Conservation (phyloP, 331 rosid species). For the Acacia pycnantha region DNA sequence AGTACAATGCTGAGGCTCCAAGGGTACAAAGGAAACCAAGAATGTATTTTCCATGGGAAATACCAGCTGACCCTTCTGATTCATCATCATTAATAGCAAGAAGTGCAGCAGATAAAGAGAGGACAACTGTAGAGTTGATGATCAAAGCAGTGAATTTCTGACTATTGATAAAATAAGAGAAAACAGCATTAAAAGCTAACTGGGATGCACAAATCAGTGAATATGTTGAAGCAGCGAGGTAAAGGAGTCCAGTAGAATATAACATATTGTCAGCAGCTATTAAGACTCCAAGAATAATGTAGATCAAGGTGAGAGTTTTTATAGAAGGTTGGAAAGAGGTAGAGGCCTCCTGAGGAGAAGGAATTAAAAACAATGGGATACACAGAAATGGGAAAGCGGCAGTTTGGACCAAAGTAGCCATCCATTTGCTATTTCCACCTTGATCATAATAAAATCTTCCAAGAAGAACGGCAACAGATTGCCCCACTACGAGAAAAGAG, state of each 20-base stretch:
- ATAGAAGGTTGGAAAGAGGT: constrained; percentile 30
- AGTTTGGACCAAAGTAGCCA: constrained; percentile 53
- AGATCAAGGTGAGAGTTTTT: constrained; percentile 22
- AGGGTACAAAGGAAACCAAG: constrained; percentile 52
- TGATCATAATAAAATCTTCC: constrained; percentile 50
- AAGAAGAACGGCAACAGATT: constrained; percentile 43
- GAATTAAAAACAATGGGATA: constrained; percentile 36
- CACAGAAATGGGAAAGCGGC: constrained; percentile 38
- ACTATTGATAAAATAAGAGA: constrained; percentile 53
- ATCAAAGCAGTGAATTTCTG: constrained; percentile 52
- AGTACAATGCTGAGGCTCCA: constrained; percentile 55
- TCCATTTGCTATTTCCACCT: constrained; percentile 56
- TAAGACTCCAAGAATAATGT: constrained; percentile 36
- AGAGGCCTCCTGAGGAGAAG: constrained; percentile 33
- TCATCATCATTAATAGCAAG: constrained; percentile 44
- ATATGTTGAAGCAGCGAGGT: constrained; percentile 50
- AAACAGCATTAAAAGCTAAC: constrained; percentile 58
- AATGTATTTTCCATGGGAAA: constrained; percentile 31
- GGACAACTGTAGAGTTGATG: constrained; percentile 44
- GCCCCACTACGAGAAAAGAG: constrained; percentile 37
- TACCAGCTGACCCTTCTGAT: constrained; percentile 12
- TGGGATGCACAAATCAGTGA: constrained; percentile 50
- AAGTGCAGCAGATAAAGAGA: constrained; percentile 52
- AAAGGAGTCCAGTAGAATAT: constrained; percentile 47
- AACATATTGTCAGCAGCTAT: constrained; percentile 46